Percentiles rank a stretch among this genome's conserved stretches.
Evolutionary conservation across 148 eudicot genomes (phyloP).

Genomic region (Mesembryanthemum crystallinum): DNA sequence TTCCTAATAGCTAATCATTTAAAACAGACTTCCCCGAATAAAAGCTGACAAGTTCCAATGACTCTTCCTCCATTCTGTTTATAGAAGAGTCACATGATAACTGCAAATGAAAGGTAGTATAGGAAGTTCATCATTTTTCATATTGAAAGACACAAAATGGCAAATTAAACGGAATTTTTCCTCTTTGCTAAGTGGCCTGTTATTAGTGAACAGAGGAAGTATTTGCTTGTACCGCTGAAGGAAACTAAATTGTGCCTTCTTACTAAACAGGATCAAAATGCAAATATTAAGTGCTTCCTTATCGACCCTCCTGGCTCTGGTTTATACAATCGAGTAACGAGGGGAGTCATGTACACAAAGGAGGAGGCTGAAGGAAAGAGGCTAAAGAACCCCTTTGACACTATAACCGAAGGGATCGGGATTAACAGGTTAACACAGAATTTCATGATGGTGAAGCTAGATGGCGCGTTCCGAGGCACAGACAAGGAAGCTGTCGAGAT

Average conservation of each 20-base stretch:
- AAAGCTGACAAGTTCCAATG: too few relatives aligned
- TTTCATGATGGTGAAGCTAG: conserved; percentile 78
- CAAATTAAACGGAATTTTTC: too few relatives aligned
- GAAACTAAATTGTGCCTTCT: neutral
- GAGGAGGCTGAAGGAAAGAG: conserved; percentile 98
- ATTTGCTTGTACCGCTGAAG: neutral
- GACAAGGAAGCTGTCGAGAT: conserved; percentile 96
- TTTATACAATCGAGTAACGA: conserved; percentile 83
- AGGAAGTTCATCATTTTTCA: too few relatives aligned
- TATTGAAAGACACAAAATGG: too few relatives aligned
- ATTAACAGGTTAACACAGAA: conserved; percentile 84
- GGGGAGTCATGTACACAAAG: conserved; percentile 95
- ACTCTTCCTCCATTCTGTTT: too few relatives aligned
- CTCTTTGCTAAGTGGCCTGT: too few relatives aligned
- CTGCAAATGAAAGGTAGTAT: too few relatives aligned
- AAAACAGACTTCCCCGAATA: too few relatives aligned
- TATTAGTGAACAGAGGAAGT: too few relatives aligned
- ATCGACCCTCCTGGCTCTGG: conserved; percentile 98
- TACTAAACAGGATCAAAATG: conserved; percentile 61
- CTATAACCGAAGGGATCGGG: conserved; percentile 95
- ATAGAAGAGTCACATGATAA: too few relatives aligned
- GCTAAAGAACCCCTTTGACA: conserved; percentile 89
- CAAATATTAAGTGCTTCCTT: conserved; percentile 69
- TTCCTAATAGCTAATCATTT: neutral
- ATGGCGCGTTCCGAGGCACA: conserved; percentile 92